Conservation (phyloP, 495 filamentous ascomycete genomes). For the Choiromyces venosus region DNA sequence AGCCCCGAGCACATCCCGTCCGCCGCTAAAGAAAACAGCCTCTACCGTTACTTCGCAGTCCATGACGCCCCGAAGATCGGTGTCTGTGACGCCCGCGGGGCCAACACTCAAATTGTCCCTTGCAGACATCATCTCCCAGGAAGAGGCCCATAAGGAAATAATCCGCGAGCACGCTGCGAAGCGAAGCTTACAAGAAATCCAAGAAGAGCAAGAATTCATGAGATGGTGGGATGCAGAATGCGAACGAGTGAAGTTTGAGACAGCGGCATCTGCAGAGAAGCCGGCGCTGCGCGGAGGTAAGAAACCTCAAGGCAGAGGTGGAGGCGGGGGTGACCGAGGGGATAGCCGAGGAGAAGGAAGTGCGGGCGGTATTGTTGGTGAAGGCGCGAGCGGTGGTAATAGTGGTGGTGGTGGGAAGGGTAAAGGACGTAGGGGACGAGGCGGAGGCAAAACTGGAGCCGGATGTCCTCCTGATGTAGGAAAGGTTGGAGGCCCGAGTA, state of each 20-base stretch:
- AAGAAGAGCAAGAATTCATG: constrained; percentile 92
- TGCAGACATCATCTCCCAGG: constrained; percentile 81
- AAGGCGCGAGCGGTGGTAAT: background rate
- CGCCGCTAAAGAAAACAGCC: constrained; percentile 5
- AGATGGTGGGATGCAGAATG: constrained; percentile 97
- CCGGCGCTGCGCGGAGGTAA: background rate
- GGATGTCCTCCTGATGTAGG: background rate
- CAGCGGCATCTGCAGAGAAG: constrained; percentile 3
- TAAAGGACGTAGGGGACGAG: background rate
- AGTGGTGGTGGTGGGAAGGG: background rate
- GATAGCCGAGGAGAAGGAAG: constrained; percentile 13
- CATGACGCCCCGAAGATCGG: constrained; percentile 29
- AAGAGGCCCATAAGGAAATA: constrained; percentile 75
- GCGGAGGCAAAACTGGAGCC: constrained; percentile 8
- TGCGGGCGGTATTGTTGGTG: constrained; percentile 5
- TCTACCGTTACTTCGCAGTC: constrained; percentile 13
- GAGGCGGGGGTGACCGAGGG: constrained; percentile 8
- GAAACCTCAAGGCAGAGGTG: background rate
- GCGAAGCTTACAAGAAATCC: constrained; percentile 83
- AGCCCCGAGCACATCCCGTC: background rate
- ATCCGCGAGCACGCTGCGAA: constrained; percentile 79
- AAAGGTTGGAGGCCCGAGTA: background rate
- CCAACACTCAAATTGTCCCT: constrained; percentile 57
- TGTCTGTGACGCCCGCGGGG: constrained; percentile 31
- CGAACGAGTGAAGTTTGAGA: constrained; percentile 52